A percentile compares a stretch with the other conserved stretches of the same genome.
phyloP scores from a whole-genome alignment of 345 rosid species.

The Eucalyptus polybractea region DNA sequence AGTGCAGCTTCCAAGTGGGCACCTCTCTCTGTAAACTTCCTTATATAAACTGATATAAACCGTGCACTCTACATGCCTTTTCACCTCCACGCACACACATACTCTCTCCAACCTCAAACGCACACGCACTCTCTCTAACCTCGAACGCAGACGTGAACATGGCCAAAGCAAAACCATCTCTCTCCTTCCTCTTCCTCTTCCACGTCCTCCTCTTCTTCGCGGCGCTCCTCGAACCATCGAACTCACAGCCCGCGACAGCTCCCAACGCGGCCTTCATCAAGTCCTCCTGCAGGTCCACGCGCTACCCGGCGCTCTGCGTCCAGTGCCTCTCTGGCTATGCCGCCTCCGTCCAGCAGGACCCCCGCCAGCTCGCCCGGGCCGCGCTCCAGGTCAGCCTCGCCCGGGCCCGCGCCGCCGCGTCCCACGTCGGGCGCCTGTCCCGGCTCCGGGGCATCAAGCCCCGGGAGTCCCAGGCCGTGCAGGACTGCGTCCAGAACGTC shows the following conservation, averaged over 20 bases:
- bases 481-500: constrained; percentile 26
- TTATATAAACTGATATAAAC: background rate
- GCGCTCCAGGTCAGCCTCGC: too few species aligned
- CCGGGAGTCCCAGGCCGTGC: constrained; percentile 10
- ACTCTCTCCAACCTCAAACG: background rate
- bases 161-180: background rate
- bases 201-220: background rate
- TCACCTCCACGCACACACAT: background rate
- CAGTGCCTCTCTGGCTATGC: constrained; percentile 12
- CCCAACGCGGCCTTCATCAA: background rate
- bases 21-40: background rate
- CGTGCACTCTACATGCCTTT: background rate
- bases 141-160: background rate
- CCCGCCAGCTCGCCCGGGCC: constrained; percentile 11
- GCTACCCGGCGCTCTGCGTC: constrained; percentile 9
- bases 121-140: background rate
- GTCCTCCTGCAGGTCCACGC: constrained; percentile 12
- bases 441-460: constrained; percentile 2
- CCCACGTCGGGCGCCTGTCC: background rate
- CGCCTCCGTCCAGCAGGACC: background rate
- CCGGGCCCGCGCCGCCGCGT: constrained; percentile 1
- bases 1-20: background rate
- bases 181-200: background rate
- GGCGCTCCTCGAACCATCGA: background rate
- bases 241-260: background rate